Percentiles rank a stretch among this genome's conserved stretches.
Evolutionary conservation across 352 stramenopile species (phyloP).

Genomic region (Globisporangium polare): DNA sequence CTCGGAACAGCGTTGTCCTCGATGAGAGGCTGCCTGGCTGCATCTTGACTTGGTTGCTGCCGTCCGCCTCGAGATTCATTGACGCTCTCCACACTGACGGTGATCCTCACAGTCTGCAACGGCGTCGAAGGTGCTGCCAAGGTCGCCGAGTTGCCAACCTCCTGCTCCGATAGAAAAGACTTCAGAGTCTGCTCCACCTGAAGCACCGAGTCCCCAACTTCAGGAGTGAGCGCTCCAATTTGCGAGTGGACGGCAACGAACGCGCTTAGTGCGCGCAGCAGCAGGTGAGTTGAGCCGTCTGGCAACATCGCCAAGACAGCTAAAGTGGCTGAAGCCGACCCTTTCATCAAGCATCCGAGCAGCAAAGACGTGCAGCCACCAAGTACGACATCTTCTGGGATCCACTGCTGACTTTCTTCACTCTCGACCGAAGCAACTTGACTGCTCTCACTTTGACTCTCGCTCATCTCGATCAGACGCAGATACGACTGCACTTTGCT

Average conservation of each 20-base stretch:
- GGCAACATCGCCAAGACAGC: conserved; percentile 41
- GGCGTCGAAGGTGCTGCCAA: background rate
- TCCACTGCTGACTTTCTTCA: conserved; percentile 34
- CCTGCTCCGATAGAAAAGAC: conserved; percentile 16
- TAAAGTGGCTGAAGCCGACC: conserved; percentile 29
- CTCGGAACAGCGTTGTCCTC: background rate
- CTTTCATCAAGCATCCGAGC: conserved; percentile 69
- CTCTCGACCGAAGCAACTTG: conserved; percentile 11
- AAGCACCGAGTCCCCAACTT: conserved; percentile 60
- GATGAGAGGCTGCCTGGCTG: background rate
- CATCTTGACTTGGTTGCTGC: background rate
- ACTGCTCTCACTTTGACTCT: conserved; percentile 11
- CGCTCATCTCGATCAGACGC: conserved; percentile 36
- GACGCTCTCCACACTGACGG: background rate
- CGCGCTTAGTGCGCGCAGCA: conserved; percentile 50
- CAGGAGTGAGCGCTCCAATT: conserved; percentile 62
- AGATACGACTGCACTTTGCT: conserved; percentile 49
- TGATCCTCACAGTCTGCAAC: background rate
- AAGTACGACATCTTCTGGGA: conserved; percentile 73
- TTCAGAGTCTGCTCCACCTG: conserved; percentile 69
- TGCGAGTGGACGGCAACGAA: conserved; percentile 79
- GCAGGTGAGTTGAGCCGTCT: conserved; percentile 33
- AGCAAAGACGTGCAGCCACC: conserved; percentile 61
- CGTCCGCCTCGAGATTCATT: background rate
- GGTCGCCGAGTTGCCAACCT: background rate